These are phyloP conservation scores for Lipomyces yarrowii DNA, from an alignment of 1,139 yeast species.

Conservation along the genomic window DNA sequence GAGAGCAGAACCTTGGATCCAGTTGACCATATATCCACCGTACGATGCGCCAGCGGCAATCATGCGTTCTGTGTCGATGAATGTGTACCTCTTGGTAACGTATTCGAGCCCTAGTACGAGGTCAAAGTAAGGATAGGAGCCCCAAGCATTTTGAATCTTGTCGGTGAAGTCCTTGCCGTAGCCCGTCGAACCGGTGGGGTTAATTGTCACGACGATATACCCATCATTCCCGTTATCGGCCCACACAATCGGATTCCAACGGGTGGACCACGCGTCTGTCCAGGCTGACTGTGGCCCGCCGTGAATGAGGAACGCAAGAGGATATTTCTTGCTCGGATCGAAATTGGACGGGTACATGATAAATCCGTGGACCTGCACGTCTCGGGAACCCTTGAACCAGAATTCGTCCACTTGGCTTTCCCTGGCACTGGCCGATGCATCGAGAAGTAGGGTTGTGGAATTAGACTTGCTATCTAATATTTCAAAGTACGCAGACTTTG, in stretches of 20 bases:
- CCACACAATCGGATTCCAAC: slow-evolving; percentile 36
- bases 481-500: slow-evolving; percentile 28
- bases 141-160: slow-evolving; percentile 34
- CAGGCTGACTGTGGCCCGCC: slow-evolving; percentile 36
- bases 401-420: slow-evolving; percentile 32
- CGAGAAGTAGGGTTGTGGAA: slow-evolving; percentile 13
- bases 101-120: slow-evolving; percentile 32
- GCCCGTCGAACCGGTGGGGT: slow-evolving; percentile 36
- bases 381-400: slow-evolving; percentile 34
- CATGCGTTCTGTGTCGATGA: slow-evolving; percentile 31
- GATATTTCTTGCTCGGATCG: slow-evolving; percentile 30
- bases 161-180: slow-evolving; percentile 35
- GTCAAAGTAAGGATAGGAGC: slow-evolving; percentile 34
- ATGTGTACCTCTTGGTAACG: slow-evolving; percentile 18
- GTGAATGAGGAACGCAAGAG: slow-evolving; percentile 34
- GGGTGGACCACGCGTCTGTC: slow-evolving; percentile 32
- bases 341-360: slow-evolving; percentile 31
- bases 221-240: slow-evolving; percentile 33
- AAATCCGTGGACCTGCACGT: slow-evolving; percentile 32
- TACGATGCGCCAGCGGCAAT: slow-evolving; percentile 36
- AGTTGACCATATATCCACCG: slow-evolving; percentile 36
- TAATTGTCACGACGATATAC: slow-evolving; percentile 32
- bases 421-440: slow-evolving; percentile 9
- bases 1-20: slow-evolving; percentile 35
- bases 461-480: slow-evolving; percentile 15